These are phyloP conservation scores for Aureobasidium sp. DNA, from an alignment of 2,329 filamentous ascomycete genomes.

Conservation along the genomic window DNA sequence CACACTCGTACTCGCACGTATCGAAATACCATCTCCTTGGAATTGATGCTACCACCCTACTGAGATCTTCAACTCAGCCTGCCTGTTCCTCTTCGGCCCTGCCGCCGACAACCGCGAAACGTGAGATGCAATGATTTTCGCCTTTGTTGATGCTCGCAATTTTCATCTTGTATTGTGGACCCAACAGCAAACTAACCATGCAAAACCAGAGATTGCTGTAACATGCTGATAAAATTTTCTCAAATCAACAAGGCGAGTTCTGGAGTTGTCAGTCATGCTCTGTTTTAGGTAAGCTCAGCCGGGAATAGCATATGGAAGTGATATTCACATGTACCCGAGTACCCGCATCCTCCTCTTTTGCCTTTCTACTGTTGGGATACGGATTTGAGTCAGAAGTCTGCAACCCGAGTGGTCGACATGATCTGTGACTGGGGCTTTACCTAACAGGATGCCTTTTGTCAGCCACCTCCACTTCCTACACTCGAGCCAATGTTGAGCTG, in stretches of 20 bases:
- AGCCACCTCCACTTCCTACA: neutral
- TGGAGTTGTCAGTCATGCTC: neutral
- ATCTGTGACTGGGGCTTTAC: neutral
- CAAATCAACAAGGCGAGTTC: neutral
- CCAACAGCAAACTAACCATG: neutral
- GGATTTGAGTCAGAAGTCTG: neutral
- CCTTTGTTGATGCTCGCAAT: neutral
- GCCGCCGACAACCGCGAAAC: neutral
- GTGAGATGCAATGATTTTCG: neutral
- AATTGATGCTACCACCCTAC: neutral
- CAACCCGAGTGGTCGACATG: neutral
- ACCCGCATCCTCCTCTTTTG: neutral
- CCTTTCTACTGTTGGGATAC: neutral
- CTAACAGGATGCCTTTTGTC: neutral
- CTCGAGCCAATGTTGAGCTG: neutral
- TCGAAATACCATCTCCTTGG: neutral
- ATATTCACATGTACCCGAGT: neutral
- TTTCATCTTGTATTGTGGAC: neutral
- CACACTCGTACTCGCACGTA: slow-evolving; percentile 4
- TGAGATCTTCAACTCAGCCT: neutral
- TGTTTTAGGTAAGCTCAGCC: neutral
- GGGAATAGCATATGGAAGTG: neutral
- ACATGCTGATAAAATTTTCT: neutral
- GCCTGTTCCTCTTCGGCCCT: neutral
- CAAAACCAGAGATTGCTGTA: no score